Evolutionary conservation across 2,329 filamentous ascomycete genomes (phyloP).

Genomic region (Ascochyta pisi): DNA sequence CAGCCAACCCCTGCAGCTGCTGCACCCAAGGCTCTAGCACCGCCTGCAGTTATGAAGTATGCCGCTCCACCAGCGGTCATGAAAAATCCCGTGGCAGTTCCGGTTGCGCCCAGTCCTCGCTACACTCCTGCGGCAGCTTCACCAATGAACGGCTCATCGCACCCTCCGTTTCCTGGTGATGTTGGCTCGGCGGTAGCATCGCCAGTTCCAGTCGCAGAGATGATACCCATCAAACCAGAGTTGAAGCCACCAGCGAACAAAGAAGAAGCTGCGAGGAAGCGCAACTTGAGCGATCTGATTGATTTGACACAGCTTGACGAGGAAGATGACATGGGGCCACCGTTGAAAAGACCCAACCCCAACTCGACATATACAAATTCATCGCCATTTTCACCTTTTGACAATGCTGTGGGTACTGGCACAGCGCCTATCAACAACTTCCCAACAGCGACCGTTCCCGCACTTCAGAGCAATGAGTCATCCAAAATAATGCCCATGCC

Average conservation of each 20-base stretch:
- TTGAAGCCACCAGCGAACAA: conserved; percentile 54
- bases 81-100: conserved; percentile 19
- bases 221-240: conserved; percentile 38
- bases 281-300: conserved; percentile 61
- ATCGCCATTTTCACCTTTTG: conserved; percentile 15
- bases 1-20: conserved; percentile 10
- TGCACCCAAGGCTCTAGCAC: conserved; percentile 11
- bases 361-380: conserved; percentile 15
- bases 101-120: conserved; percentile 25
- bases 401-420: conserved; percentile 24
- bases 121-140: conserved; percentile 25
- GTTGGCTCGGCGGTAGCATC: conserved; percentile 22
- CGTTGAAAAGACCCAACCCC: conserved; percentile 40
- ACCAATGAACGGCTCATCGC: conserved; percentile 18
- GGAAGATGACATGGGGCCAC: conserved; percentile 49
- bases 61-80: conserved; percentile 27
- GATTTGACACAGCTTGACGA: conserved; percentile 60
- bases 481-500: conserved; percentile 11
- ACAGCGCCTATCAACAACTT: conserved; percentile 32
- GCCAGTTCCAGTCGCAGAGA: conserved; percentile 39
- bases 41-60: conserved; percentile 4
- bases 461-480: conserved; percentile 18
- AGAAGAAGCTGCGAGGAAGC: conserved; percentile 63
- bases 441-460: conserved; percentile 24
- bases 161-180: conserved; percentile 24